Evolutionary conservation across 129 eudicot species (phyloP), one percentile per base, ranked within the genome.

Genomic region (Escallonia rubra): DNA sequence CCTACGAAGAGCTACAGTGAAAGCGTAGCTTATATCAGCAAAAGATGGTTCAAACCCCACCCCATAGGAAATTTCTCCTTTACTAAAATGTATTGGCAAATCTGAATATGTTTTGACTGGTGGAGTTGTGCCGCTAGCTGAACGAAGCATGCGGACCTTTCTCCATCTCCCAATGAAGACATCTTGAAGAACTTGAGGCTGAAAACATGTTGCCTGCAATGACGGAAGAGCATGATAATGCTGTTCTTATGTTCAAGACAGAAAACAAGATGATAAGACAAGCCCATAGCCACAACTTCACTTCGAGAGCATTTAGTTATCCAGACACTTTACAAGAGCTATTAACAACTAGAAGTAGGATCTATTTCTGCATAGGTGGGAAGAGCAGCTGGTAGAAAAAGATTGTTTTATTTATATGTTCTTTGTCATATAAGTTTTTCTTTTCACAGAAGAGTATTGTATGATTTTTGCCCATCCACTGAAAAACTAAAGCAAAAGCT

Each of bases 121-220:
- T 72, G 99, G 99, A 48, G 96, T 93, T 43, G 99, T 93, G 67
- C 99, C 99, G 84, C 80, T 89, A 62, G 76, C 90, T 9, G 99
- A 93, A 70, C 99, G 99, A 75, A 89, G 88, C 79, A 93, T 70
- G 71, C 74, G 59, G 53, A 93, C 95, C 72, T 84, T 93, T 67
- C 99, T 93, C 95, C 95, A 85, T 81, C 86, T 84, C 66, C 99
- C 99, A 70, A 93, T 76, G 66, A 52, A 93, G 56, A 93, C 95
- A 70, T 84, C 79, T 58, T 89, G 96, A 63, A 43, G 73, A 67
- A 89, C 69, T 85, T 93, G 96, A 14, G 99, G 96, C 74, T 93
- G 99, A 59, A 93, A 93, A 65, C 83, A 80, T 52, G 99, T 93
- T 8, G 96, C 99, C 99, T 93, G 95, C 82, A 63, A 67, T 49